Conservation (phyloP, 2,329 filamentous ascomycete species). For the Xylariaceae sp. region DNA sequence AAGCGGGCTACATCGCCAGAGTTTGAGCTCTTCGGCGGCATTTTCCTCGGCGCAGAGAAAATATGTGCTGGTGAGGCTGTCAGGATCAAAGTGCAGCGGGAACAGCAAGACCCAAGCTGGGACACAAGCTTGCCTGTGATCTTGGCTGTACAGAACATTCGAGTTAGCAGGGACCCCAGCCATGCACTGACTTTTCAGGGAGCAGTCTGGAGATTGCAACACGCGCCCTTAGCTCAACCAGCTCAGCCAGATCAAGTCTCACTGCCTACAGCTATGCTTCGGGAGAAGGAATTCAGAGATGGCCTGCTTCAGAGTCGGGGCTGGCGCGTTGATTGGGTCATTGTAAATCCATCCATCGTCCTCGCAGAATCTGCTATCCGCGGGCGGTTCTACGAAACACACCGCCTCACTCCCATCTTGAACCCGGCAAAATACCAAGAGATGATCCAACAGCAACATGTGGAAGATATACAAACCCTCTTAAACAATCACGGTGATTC, state of each 20-base stretch:
- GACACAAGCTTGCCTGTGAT: constrained; percentile 15
- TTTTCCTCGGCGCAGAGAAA: constrained; percentile 52
- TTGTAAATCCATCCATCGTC: constrained; percentile 23
- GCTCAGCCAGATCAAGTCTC: constrained; percentile 3
- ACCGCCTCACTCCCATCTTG: constrained; percentile 50
- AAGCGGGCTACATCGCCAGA: constrained; percentile 29
- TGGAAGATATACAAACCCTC: constrained; percentile 45
- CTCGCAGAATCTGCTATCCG: constrained; percentile 44
- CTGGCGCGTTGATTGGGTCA: constrained; percentile 33
- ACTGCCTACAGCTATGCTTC: constrained; percentile 24
- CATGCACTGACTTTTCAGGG: constrained; percentile 24
- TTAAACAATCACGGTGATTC: constrained; percentile 54
- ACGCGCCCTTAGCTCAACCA: constrained; percentile 13
- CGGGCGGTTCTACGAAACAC: constrained; percentile 59
- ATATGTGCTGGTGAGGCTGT: constrained; percentile 48
- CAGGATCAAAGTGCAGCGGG: constrained; percentile 33
- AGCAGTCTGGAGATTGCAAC: constrained; percentile 28
- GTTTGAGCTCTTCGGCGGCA: constrained; percentile 41
- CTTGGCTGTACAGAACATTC: constrained; percentile 12
- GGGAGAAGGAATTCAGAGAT: constrained; percentile 33
- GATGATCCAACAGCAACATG: constrained; percentile 36
- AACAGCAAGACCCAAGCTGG: constrained; percentile 10
- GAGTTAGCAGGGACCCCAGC: constrained; percentile 7
- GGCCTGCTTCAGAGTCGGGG: constrained; percentile 21
- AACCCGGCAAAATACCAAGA: constrained; percentile 39